Percentiles rank a stretch among this genome's conserved stretches.
These are phyloP conservation scores for Tylopilus vinaceipallidus DNA, from an alignment of 768 basidiomycete species.

Conservation along the genomic window DNA sequence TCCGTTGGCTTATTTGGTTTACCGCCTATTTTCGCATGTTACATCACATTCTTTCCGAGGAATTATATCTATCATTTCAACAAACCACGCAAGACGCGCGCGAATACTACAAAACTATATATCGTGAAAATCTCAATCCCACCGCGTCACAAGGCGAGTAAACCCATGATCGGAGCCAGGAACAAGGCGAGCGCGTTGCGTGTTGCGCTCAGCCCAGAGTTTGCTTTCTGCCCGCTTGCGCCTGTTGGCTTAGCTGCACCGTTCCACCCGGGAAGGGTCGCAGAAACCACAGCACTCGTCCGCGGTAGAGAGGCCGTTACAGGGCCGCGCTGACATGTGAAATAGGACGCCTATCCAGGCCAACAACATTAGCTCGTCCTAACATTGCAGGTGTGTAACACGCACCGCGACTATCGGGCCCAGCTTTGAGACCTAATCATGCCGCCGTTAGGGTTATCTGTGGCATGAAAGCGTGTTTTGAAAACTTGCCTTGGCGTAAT, in stretches of 20 bases:
- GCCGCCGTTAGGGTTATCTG: not conserved
- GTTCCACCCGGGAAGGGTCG: constrained; percentile 46
- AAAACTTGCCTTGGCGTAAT: constrained; percentile 51
- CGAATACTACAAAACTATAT: not conserved
- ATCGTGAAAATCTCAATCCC: no score
- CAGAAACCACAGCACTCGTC: constrained; percentile 65
- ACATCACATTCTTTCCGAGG: constrained; percentile 10
- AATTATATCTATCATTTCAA: constrained; percentile 19
- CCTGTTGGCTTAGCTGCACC: constrained; percentile 8
- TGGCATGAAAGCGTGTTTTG: not conserved
- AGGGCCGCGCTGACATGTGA: constrained; percentile 69
- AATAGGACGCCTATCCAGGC: constrained; percentile 58
- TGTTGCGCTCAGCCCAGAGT: constrained; percentile 20
- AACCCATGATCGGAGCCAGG: constrained; percentile 29
- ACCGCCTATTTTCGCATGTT: constrained; percentile 13
- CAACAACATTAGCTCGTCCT: constrained; percentile 5
- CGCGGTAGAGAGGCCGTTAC: constrained; percentile 49
- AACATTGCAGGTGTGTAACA: constrained; percentile 6
- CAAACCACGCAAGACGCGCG: not conserved
- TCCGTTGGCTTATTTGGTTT: constrained; percentile 13
- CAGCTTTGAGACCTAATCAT: constrained; percentile 47
- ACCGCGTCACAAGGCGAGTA: constrained; percentile 18
- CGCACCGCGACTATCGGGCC: constrained; percentile 61
- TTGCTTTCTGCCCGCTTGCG: constrained; percentile 20
- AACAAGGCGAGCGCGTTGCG: constrained; percentile 21